These are phyloP conservation scores for Apophysomyces trapeziformis DNA, from an alignment of 371 early-diverging fungal species.

Conservation along the genomic window DNA sequence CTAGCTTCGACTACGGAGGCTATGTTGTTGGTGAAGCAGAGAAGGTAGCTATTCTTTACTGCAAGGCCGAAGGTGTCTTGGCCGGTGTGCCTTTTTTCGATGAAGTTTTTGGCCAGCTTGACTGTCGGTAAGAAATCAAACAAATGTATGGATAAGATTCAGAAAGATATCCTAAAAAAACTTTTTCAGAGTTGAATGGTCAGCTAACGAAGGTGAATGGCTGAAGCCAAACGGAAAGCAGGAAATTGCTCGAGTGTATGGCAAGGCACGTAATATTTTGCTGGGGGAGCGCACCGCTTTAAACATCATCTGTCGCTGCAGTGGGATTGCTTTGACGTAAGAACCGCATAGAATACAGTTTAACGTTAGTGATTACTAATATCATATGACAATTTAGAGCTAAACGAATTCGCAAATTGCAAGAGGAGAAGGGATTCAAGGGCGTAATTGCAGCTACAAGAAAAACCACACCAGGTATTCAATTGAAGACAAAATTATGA, in stretches of 20 bases:
- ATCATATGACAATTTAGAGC: slow-evolving; percentile 35
- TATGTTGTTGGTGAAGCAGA: slow-evolving; percentile 92
- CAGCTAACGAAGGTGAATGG: slow-evolving; percentile 76
- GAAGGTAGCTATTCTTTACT: slow-evolving; percentile 83
- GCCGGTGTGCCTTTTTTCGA: slow-evolving; percentile 96
- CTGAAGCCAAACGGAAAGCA: slow-evolving; percentile 71
- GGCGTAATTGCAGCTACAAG: slow-evolving; percentile 96
- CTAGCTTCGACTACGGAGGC: slow-evolving; percentile 97
- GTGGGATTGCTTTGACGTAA: slow-evolving; percentile 90
- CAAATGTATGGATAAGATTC: too few species aligned
- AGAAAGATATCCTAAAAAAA: too few species aligned
- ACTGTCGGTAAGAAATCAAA: slow-evolving; percentile 70
- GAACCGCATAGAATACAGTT: neutral
- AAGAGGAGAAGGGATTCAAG: slow-evolving; percentile 73
- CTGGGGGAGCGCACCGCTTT: slow-evolving; percentile 95
- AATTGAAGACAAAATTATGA: neutral
- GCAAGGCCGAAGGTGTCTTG: slow-evolving; percentile 91
- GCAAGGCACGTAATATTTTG: slow-evolving; percentile 84
- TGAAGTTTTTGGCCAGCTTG: slow-evolving; percentile 90
- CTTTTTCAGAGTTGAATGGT: slow-evolving; percentile 80
- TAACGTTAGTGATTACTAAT: neutral
- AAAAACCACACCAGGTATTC: slow-evolving; percentile 96
- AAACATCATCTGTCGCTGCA: slow-evolving; percentile 93
- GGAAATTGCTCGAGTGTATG: slow-evolving; percentile 84
- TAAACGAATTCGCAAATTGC: slow-evolving; percentile 67